Evolutionary conservation across 345 rosid genomes (phyloP).

Genomic region (Corchorus capsularis): DNA sequence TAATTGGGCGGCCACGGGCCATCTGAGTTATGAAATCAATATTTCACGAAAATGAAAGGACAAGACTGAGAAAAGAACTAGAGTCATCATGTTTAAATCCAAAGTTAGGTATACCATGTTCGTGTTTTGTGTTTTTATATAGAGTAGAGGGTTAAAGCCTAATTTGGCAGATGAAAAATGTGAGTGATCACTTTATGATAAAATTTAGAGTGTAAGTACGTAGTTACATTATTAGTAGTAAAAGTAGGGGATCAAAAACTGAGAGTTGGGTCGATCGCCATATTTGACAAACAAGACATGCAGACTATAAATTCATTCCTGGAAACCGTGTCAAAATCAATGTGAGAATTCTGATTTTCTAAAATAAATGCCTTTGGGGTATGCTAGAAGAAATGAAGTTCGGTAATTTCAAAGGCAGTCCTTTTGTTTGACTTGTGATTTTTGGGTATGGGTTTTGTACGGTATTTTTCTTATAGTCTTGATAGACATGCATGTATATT

Average conservation of each 20-base stretch:
- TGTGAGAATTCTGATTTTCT: no score
- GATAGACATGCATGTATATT: no score
- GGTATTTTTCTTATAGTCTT: not conserved
- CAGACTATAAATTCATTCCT: no score
- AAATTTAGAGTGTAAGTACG: no score
- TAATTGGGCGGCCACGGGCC: not conserved
- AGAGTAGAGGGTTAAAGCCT: no score
- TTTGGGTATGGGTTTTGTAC: not conserved
- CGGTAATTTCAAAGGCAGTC: not conserved
- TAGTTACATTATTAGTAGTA: not conserved
- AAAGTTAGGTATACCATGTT: no score
- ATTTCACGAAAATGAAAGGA: not conserved
- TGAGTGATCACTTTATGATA: no score
- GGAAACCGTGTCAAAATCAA: constrained; percentile 1
- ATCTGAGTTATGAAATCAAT: no score
- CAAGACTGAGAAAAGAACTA: not conserved
- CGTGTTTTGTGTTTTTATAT: no score
- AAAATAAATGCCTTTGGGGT: not conserved
- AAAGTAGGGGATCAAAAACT: not conserved
- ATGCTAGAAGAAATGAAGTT: no score
- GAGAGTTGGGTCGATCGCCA: not conserved
- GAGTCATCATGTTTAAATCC: not conserved
- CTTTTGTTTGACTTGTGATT: not conserved
- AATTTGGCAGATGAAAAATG: no score
- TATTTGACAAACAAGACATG: not conserved